phyloP scores from a whole-genome alignment of 352 stramenopile species.

The Globisporangium cederbergense region DNA sequence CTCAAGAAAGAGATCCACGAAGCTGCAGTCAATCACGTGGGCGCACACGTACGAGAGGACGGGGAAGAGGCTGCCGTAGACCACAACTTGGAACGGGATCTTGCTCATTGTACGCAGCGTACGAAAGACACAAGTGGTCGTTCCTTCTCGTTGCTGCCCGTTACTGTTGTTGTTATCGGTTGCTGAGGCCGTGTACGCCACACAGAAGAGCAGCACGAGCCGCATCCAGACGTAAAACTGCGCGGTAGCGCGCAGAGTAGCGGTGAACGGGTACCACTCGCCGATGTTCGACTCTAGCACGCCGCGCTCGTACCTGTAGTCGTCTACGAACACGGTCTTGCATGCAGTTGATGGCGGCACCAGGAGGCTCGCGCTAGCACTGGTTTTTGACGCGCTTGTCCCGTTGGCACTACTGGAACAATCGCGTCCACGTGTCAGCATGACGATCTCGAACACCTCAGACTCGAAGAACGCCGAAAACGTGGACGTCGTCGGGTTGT shows the following conservation, averaged over 20 bases:
- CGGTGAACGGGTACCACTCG: slow-evolving; percentile 32
- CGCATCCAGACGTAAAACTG: slow-evolving; percentile 53
- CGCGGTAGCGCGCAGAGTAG: slow-evolving; percentile 24
- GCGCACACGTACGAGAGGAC: slow-evolving; percentile 32
- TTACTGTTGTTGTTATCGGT: too few species aligned
- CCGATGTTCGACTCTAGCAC: slow-evolving; percentile 29
- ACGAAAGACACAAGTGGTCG: not conserved
- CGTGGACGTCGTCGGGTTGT: slow-evolving; percentile 14
- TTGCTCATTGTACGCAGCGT: slow-evolving; percentile 23
- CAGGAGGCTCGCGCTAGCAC: not conserved
- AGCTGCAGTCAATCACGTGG: slow-evolving; percentile 36
- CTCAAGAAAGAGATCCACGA: slow-evolving; percentile 36
- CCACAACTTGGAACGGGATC: slow-evolving; percentile 50
- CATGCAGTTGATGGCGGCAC: slow-evolving; percentile 3
- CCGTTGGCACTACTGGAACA: not conserved
- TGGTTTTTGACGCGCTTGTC: not conserved
- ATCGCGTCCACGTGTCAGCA: slow-evolving; percentile 20
- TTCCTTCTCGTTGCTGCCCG: not conserved
- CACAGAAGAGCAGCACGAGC: slow-evolving; percentile 28
- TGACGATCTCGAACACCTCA: slow-evolving; percentile 26
- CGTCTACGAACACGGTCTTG: slow-evolving; percentile 42
- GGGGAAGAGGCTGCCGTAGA: slow-evolving; percentile 48
- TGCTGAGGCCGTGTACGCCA: slow-evolving; percentile 19
- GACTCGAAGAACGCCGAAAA: slow-evolving; percentile 17
- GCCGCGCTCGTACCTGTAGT: slow-evolving; percentile 48